Evolutionary conservation across 768 basidiomycete species (phyloP).

Genomic region (Stropharia rugosoannulata): DNA sequence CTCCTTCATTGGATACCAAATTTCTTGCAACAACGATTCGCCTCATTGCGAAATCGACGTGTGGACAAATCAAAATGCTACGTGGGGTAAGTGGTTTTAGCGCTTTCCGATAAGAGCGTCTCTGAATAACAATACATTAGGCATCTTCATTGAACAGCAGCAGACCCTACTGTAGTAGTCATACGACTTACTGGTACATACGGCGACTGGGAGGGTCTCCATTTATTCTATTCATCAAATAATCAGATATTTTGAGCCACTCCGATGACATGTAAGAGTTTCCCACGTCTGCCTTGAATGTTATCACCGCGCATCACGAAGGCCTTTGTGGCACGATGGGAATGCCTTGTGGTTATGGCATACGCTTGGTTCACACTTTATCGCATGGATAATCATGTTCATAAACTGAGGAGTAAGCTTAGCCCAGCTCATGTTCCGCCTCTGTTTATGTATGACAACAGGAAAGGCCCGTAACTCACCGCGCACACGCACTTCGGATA

Average conservation of each 20-base stretch:
- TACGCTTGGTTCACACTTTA: too few species aligned
- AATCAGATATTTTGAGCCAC: neutral
- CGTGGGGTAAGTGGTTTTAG: slow-evolving; percentile 22
- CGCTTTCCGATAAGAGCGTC: neutral
- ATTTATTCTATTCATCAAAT: neutral
- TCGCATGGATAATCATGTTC: too few species aligned
- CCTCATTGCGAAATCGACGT: slow-evolving; percentile 23
- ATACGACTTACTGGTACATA: neutral
- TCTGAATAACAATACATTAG: slow-evolving; percentile 10
- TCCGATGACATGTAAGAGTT: too few species aligned
- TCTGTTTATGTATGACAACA: too few species aligned
- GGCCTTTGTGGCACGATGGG: too few species aligned
- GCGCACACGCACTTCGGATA: too few species aligned
- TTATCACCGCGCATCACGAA: too few species aligned
- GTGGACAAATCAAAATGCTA: slow-evolving; percentile 29
- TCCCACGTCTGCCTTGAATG: too few species aligned
- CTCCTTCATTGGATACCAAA: slow-evolving; percentile 23
- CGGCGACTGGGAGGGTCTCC: neutral
- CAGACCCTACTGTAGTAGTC: slow-evolving; percentile 16
- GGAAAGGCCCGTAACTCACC: too few species aligned
- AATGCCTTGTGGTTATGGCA: too few species aligned
- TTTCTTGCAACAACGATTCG: slow-evolving; percentile 22
- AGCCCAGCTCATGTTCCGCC: too few species aligned
- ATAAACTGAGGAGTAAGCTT: too few species aligned
- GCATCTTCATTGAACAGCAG: slow-evolving; percentile 26